Evolutionary conservation across 805 yeast species (phyloP), one percentile per base, ranked within the genome.

Genomic region (Metschnikowia shivogae): DNA sequence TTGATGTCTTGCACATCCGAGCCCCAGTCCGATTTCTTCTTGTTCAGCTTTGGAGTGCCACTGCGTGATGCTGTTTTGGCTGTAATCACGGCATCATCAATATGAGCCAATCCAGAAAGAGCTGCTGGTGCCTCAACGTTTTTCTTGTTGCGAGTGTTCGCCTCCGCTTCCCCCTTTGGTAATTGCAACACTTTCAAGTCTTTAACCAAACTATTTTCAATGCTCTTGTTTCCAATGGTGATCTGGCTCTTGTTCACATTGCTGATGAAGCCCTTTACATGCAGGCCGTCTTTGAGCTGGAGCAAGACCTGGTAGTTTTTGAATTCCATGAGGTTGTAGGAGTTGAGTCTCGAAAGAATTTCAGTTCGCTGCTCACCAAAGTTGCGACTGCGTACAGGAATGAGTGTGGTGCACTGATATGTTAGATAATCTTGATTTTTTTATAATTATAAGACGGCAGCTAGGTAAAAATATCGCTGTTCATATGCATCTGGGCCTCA

Each of bases 151-250:
- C 45, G 36, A 34, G 48, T 44, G 36, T 53, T 60, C 36, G 52
- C 57, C 22, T 52, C 52, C 14, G 45, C 39, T 34, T 54, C 47
- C 26, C 60, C 65, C 11, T 64, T 58, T 6, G 86, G 84, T n/a
- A 82, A 59, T 38, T 72, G 81, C 6, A 76, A 50, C 7, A 82
- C 86, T 47, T 74, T 76, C 60, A 82, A 64, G 55, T 82, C 86
- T 4, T 68, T 60, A 36, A 82, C 78, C 11, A 64, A 64, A 10
- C 54, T 38, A 30, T 78, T 77, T 43, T 40, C 46, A 39, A 50
- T 62, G 26, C 49, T 44, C 12, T 53, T 64, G 44, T 58, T 57
- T 6, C 53, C 58, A 27, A 71, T 50, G 3, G 61, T 44, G 41
- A 70, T 66, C 31, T 42, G 55, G 22, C 50, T 43, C 9, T 54